Conservation (phyloP, 2,329 filamentous ascomycete genomes). For the Torrubiellomyces zombiae region DNA sequence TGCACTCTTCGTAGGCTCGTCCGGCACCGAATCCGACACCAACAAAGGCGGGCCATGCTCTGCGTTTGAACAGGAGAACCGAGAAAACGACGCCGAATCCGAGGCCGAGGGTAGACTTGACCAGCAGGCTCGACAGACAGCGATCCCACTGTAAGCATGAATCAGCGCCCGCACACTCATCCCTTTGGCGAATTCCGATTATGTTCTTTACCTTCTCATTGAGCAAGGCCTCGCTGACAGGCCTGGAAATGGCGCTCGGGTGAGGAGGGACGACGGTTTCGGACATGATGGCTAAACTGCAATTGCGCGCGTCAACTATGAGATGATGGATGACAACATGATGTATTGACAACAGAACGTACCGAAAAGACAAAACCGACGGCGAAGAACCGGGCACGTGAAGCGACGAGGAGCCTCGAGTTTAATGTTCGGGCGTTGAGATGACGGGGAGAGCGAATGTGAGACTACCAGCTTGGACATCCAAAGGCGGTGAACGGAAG, state of each 20-base stretch:
- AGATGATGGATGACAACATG: too few relatives aligned
- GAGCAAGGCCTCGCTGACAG: slow-evolving; percentile 91
- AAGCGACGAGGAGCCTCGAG: slow-evolving; percentile 16
- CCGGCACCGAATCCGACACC: slow-evolving; percentile 91
- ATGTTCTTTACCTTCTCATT: slow-evolving; percentile 99
- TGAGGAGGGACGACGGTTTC: slow-evolving; percentile 33
- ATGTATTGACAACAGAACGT: slow-evolving; percentile 10
- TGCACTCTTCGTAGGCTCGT: slow-evolving; percentile 96
- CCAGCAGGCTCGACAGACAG: slow-evolving; percentile 91
- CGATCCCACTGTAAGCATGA: slow-evolving; percentile 66
- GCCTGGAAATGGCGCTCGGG: slow-evolving; percentile 54
- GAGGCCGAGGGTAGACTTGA: slow-evolving; percentile 89
- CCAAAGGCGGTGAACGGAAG: slow-evolving; percentile 26
- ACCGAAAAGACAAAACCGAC: slow-evolving; percentile 2
- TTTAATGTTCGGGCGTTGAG: too few relatives aligned
- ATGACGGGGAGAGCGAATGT: too few relatives aligned
- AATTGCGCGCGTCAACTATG: slow-evolving; percentile 3
- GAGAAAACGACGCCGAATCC: slow-evolving; percentile 98
- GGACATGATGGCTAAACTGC: slow-evolving; percentile 27
- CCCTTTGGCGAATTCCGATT: too few relatives aligned
- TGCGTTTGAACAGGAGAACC: slow-evolving; percentile 91
- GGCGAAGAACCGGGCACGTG: slow-evolving; percentile 5
- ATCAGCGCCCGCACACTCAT: too few relatives aligned
- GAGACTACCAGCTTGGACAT: too few relatives aligned
- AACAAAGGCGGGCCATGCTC: slow-evolving; percentile 93